A percentile compares a stretch with the other conserved stretches of the same genome.
Conservation (phyloP, 345 rosid genomes). For the Aethionema arabicum region DNA sequence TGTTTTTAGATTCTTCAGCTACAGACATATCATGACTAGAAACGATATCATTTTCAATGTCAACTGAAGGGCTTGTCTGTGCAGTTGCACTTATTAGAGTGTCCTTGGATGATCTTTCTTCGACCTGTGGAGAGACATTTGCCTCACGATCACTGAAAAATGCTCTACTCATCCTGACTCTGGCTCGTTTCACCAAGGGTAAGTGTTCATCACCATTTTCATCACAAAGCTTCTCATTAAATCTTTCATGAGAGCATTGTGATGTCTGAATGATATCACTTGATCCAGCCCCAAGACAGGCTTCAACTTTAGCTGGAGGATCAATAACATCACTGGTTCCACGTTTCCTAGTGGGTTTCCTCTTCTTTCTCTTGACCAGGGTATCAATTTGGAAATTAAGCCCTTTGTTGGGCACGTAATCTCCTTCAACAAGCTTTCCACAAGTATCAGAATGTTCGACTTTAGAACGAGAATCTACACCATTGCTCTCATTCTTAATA, state of each 20-base stretch:
- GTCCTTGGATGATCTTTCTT: constrained; percentile 45
- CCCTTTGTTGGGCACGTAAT: constrained; percentile 57
- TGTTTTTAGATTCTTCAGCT: constrained; percentile 39
- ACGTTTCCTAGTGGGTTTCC: constrained; percentile 70
- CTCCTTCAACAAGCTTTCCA: constrained; percentile 53
- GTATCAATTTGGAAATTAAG: constrained; percentile 66
- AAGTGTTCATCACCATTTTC: constrained; percentile 94
- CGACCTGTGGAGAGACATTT: constrained; percentile 40
- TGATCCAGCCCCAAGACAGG: constrained; percentile 34
- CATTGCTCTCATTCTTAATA: constrained; percentile 59
- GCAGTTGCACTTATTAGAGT: constrained; percentile 37
- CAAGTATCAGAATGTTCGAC: constrained; percentile 46
- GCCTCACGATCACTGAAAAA: constrained; percentile 39
- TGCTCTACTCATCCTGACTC: constrained; percentile 88
- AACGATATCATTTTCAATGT: constrained; percentile 19
- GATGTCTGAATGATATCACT: constrained; percentile 39
- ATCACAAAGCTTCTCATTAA: constrained; percentile 44
- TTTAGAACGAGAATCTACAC: constrained; percentile 56
- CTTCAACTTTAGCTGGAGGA: constrained; percentile 40
- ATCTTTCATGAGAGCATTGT: constrained; percentile 41
- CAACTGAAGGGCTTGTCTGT: constrained; percentile 42
- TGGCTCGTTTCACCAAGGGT: constrained; percentile 89
- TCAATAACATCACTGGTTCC: constrained; percentile 45
- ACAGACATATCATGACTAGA: constrained; percentile 38
- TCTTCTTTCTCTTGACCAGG: constrained; percentile 67